phyloP scores from a whole-genome alignment of 2,329 filamentous ascomycete genomes.

The Fusarium buharicum region DNA sequence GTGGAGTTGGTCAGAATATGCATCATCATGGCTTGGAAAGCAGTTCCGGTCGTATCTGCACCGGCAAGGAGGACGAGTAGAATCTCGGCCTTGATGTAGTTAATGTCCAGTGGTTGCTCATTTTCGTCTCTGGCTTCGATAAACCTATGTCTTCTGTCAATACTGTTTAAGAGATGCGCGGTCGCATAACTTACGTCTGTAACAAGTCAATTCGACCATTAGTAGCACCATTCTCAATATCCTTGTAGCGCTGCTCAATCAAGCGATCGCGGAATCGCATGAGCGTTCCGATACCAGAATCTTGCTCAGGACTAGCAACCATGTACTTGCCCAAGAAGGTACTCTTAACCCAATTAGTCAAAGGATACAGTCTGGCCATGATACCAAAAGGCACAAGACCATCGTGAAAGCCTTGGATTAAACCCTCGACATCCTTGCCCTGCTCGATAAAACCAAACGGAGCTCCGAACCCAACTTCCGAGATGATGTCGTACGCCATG shows the following conservation, averaged over 20 bases:
- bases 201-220: conserved; percentile 59
- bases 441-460: conserved; percentile 58
- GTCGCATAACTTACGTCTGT: conserved; percentile 53
- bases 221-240: conserved; percentile 58
- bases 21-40: conserved; percentile 55
- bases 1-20: conserved; percentile 33
- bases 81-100: conserved; percentile 41
- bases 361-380: conserved; percentile 57
- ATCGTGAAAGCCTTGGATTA: conserved; percentile 49
- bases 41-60: conserved; percentile 60
- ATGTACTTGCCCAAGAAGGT: conserved; percentile 38
- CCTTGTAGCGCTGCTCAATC: conserved; percentile 58
- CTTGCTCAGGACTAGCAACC: conserved; percentile 56
- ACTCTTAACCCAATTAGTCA: conserved; percentile 31
- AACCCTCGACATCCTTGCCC: conserved; percentile 57
- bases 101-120: conserved; percentile 19
- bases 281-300: conserved; percentile 64
- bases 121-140: conserved; percentile 30
- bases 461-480: conserved; percentile 56
- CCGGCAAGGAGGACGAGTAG: conserved; percentile 49
- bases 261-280: conserved; percentile 68
- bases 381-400: conserved; percentile 31
- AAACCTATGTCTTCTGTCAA: conserved; percentile 3
- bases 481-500: conserved; percentile 60
- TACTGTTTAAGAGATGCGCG: rapidly evolving